Evolutionary conservation across 768 basidiomycete species (phyloP).

Genomic region (Cystobasidium tubakii): DNA sequence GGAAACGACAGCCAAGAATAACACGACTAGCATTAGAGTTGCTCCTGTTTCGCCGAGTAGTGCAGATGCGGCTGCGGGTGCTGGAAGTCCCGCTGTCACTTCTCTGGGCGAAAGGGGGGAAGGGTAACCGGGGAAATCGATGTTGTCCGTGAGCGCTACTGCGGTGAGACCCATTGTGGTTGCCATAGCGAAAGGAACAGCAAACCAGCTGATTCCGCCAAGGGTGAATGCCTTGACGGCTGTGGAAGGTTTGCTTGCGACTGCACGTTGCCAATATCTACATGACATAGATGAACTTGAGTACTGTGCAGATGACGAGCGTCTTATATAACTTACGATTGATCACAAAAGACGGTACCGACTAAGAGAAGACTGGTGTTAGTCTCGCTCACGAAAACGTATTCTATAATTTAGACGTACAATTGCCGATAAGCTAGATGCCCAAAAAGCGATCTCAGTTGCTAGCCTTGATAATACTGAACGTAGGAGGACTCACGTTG

Average conservation of each 20-base stretch:
- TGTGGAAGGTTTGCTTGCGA: conserved; percentile 74
- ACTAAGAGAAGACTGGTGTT: too few relatives aligned
- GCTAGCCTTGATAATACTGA: background rate
- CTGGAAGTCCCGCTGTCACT: conserved; percentile 77
- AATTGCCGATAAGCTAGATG: too few relatives aligned
- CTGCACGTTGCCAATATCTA: too few relatives aligned
- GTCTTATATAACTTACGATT: too few relatives aligned
- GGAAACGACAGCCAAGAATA: conserved; percentile 60
- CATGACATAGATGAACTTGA: too few relatives aligned
- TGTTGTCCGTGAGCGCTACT: conserved; percentile 63
- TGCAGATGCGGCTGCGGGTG: conserved; percentile 74
- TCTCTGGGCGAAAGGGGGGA: conserved; percentile 56
- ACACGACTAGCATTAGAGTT: conserved; percentile 66
- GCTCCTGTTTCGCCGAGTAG: conserved; percentile 76
- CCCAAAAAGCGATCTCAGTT: too few relatives aligned
- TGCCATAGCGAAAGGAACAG: conserved; percentile 75
- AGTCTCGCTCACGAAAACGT: too few relatives aligned
- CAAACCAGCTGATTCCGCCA: conserved; percentile 84
- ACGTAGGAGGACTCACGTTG: conserved; percentile 53
- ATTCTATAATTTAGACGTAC: too few relatives aligned
- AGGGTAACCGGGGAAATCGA: conserved; percentile 38
- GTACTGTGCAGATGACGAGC: too few relatives aligned
- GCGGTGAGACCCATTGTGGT: conserved; percentile 82
- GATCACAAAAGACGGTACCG: conserved; percentile 55
- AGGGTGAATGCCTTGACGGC: conserved; percentile 85